A percentile compares a stretch with the other conserved stretches of the same genome.
Conservation (phyloP, 2,329 filamentous ascomycete genomes). For the Diaporthe sp. region DNA sequence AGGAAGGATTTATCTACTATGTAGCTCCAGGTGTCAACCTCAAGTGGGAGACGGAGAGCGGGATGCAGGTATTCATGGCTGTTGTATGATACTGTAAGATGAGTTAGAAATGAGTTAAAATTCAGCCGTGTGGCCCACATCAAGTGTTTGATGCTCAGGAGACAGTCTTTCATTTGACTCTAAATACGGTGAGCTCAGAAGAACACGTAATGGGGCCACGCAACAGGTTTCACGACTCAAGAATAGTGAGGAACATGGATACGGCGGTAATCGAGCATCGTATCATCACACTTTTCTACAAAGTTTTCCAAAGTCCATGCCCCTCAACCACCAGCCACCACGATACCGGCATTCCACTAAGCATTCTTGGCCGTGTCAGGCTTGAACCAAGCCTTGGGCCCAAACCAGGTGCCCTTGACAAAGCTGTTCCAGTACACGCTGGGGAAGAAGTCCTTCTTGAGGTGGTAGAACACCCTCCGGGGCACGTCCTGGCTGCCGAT, state of each 20-base stretch:
- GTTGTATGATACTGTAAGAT: neutral
- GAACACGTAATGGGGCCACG: fast-evolving
- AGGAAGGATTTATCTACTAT: slow-evolving; percentile 76
- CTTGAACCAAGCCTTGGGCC: slow-evolving; percentile 44
- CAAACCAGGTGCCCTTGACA: slow-evolving; percentile 51
- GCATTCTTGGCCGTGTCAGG: slow-evolving; percentile 37
- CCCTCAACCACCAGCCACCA: no score
- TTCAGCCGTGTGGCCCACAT: neutral
- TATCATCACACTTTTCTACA: neutral
- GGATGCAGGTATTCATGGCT: slow-evolving; percentile 55
- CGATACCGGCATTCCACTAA: neutral
- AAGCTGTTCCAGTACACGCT: slow-evolving; percentile 49
- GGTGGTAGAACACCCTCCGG: slow-evolving; percentile 54
- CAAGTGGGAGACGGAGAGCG: slow-evolving; percentile 49
- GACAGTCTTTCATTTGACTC: neutral
- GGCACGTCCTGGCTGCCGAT: slow-evolving; percentile 57
- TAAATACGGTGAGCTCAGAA: no score
- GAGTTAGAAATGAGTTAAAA: neutral
- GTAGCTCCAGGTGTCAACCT: slow-evolving; percentile 66
- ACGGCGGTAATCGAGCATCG: neutral
- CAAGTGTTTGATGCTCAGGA: neutral
- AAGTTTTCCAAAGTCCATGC: neutral
- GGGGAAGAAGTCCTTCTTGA: slow-evolving; percentile 61
- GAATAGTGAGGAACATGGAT: fast-evolving
- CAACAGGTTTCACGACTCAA: neutral